These are phyloP conservation scores for Leccinum rimulosum DNA, from an alignment of 768 basidiomycete species.

Conservation along the genomic window DNA sequence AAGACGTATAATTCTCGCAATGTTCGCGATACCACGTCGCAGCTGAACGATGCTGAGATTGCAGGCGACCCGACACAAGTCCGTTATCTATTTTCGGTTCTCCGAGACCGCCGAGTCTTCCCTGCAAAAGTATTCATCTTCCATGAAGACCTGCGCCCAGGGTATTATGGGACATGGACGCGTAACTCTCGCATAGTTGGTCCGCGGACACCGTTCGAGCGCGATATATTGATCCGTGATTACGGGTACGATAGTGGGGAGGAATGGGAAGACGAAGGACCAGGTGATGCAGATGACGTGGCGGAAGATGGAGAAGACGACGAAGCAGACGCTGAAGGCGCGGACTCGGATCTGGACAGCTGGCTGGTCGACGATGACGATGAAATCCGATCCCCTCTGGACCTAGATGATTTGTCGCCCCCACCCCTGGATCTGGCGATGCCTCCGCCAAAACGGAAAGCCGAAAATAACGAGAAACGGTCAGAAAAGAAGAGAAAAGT, in stretches of 20 bases:
- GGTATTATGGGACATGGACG: conserved; percentile 95
- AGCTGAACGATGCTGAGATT: conserved; percentile 76
- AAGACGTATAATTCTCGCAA: conserved; percentile 33
- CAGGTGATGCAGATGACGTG: conserved; percentile 73
- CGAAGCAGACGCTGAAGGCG: conserved; percentile 57
- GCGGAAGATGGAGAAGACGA: conserved; percentile 61
- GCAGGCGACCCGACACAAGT: conserved; percentile 68
- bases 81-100: conserved; percentile 55
- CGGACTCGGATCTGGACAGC: conserved; percentile 39
- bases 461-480: conserved; percentile 45
- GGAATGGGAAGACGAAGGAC: conserved; percentile 92
- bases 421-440: conserved; percentile 33
- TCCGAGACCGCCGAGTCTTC: conserved; percentile 59
- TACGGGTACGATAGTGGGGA: conserved; percentile 94
- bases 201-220: conserved; percentile 78
- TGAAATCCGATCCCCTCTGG: conserved; percentile 49
- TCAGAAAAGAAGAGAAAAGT: conserved; percentile 70
- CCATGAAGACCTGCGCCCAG: conserved; percentile 79
- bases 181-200: conserved; percentile 75
- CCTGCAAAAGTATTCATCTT: conserved; percentile 86
- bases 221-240: conserved; percentile 75
- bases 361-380: conserved; percentile 66
- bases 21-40: conserved; percentile 52
- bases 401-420: conserved; percentile 37
- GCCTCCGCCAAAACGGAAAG: conserved; percentile 63